phyloP scores from a whole-genome alignment of 495 filamentous ascomycete species.

The Evernia prunastri region DNA sequence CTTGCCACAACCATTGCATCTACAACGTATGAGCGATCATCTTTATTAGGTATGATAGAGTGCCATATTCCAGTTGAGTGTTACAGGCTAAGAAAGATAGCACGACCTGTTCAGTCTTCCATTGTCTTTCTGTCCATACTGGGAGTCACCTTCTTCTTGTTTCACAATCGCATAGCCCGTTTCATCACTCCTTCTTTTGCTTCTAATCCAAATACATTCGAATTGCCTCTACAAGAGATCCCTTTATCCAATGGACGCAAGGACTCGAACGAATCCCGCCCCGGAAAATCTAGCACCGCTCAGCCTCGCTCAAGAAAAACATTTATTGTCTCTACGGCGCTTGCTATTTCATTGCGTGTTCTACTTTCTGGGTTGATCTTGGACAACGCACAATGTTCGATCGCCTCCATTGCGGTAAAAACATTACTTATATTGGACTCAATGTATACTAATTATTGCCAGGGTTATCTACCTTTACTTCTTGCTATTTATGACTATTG shows the following conservation, averaged over 20 bases:
- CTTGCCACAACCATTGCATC: slow-evolving; percentile 12
- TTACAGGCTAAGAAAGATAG: slow-evolving; percentile 26
- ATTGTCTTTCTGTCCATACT: slow-evolving; percentile 36
- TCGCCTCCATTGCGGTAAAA: slow-evolving; percentile 38
- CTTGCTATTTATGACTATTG: slow-evolving; percentile 42
- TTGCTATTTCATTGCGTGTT: slow-evolving; percentile 36
- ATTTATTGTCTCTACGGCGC: slow-evolving; percentile 13
- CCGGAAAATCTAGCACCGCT: neutral
- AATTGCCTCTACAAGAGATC: slow-evolving; percentile 6
- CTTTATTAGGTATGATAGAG: slow-evolving; percentile 18
- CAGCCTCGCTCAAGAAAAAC: slow-evolving; percentile 4
- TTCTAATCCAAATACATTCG: neutral
- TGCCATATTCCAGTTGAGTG: no score
- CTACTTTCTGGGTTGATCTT: slow-evolving; percentile 36
- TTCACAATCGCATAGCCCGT: slow-evolving; percentile 17
- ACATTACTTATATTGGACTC: neutral
- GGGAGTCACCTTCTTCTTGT: slow-evolving; percentile 31
- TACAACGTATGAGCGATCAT: slow-evolving; percentile 15
- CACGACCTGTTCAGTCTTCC: slow-evolving; percentile 38
- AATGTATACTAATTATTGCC: neutral
- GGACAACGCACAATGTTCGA: slow-evolving; percentile 38
- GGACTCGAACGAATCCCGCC: neutral
- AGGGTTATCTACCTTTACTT: slow-evolving; percentile 34
- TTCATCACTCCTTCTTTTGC: neutral
- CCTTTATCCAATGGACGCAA: slow-evolving; percentile 1